These are phyloP conservation scores for Uronychia binucleata DNA, from an alignment of 73 alveolate genomes.

Conservation along the genomic window DNA sequence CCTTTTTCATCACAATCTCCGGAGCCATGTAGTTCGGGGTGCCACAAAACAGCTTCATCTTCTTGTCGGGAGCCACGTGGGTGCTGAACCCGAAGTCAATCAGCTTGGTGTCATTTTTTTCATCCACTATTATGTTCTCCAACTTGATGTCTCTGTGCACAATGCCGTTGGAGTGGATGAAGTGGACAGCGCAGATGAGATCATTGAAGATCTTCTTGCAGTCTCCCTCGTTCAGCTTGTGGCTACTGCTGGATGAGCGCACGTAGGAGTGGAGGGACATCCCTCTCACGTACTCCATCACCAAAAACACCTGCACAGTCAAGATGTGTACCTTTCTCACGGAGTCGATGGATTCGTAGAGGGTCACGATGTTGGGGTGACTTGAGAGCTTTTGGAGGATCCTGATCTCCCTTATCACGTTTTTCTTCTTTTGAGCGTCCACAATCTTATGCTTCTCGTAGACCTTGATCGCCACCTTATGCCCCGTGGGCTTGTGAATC, in stretches of 20 bases:
- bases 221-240: conserved; percentile 2
- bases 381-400: neutral
- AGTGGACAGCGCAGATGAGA: conserved; percentile 37
- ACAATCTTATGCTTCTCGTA: conserved; percentile 19
- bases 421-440: conserved; percentile 6
- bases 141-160: conserved; percentile 77
- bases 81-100: conserved; percentile 69
- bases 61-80: neutral
- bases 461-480: conserved; percentile 6
- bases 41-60: conserved; percentile 88
- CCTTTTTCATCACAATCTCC: conserved; percentile 78
- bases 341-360: conserved; percentile 15
- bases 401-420: conserved; percentile 1
- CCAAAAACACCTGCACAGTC: neutral
- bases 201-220: conserved; percentile 18
- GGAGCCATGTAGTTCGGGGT: conserved; percentile 96
- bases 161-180: conserved; percentile 54
- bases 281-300: conserved; percentile 25
- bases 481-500: neutral
- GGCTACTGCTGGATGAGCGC: neutral
- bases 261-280: conserved; percentile 7
- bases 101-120: conserved; percentile 50
- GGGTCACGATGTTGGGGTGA: conserved; percentile 23
- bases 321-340: neutral
- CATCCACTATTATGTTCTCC: conserved; percentile 70